phyloP scores from a whole-genome alignment of 805 yeast genomes.

The Starmerella vaccinii region DNA sequence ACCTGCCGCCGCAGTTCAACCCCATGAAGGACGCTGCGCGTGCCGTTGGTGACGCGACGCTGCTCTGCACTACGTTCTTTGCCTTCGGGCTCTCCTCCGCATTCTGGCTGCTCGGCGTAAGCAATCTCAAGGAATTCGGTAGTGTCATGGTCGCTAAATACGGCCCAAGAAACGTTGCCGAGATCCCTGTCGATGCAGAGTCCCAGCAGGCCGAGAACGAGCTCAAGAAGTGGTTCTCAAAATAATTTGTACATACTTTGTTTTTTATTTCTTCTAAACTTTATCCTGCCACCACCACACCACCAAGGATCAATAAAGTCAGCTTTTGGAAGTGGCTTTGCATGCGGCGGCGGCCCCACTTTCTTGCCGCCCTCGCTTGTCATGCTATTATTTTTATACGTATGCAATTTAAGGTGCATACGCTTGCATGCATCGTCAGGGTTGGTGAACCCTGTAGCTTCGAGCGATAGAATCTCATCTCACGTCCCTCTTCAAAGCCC shows the following conservation, averaged over 20 bases:
- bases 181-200: constrained; percentile 2
- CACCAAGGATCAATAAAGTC: too few species aligned
- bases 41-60: constrained; percentile 73
- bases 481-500: neutral
- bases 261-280: too few species aligned
- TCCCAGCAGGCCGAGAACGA: constrained; percentile 5
- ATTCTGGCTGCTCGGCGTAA: constrained; percentile 69
- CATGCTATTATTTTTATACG: too few species aligned
- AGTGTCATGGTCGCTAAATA: constrained; percentile 8
- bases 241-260: neutral
- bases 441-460: neutral
- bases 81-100: constrained; percentile 65
- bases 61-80: constrained; percentile 60
- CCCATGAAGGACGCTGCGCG: constrained; percentile 73
- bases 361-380: too few species aligned
- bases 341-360: too few species aligned
- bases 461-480: neutral
- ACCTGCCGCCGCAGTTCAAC: constrained; percentile 72
- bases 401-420: neutral
- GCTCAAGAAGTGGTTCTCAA: constrained; percentile 7
- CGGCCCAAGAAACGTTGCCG: constrained; percentile 2
- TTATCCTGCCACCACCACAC: too few species aligned
- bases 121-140: constrained; percentile 16
- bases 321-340: too few species aligned
- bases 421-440: neutral